Base-by-base conservation (phyloP, 1,139 yeast genomes). In the Meyerozyma carpophila region DNA sequence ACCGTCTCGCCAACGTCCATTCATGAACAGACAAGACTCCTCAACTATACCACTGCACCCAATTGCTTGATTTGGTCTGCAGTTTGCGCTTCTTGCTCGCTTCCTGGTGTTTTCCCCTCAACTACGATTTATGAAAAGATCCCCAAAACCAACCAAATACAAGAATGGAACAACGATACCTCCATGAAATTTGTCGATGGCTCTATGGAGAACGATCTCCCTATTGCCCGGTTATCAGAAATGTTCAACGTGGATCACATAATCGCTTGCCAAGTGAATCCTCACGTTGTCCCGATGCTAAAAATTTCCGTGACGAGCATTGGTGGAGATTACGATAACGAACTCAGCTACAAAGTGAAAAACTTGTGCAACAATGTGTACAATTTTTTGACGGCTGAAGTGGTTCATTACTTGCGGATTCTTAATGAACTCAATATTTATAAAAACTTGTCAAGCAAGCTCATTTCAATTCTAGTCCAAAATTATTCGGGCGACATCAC, bases 401-500 rank as follows among this genome's bases (percentile, higher is more conserved):
- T 87, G 4, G 77, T 86, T 42, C 98, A 93, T 62, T 81, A 81
- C 53, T 63, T 91, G 39, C 87, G 84, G 48, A 68, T 93, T 43
- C 67, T 82, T 32, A 77, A 82, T 42, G 95, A 88, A 59, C 60
- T 88, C 50, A 96, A 96, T 21, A 65, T 93, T 16, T 79, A 85
- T 39, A 80, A 82, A 47, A 88, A 87, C 51, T 57, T 85, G 16
- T 77, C 89, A 31, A 81, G 89, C 27, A 89, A 88, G 53, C 53
- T 84, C 37, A 79, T 84, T 37, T 84, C 95, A 0, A 77, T 93
- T 6, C 62, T 93, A 16, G 79, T 91, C 0, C 98, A 93, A 58
- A 82, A 83, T 50, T 93, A 93, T 59, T 83, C 94, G 9, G 98
- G 98, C 1, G 96, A 93, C 61, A 85, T 93, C 37, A 93, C 98